These are phyloP conservation scores for Globisporangium abappressorium DNA, from an alignment of 352 stramenopile genomes.

Conservation along the genomic window DNA sequence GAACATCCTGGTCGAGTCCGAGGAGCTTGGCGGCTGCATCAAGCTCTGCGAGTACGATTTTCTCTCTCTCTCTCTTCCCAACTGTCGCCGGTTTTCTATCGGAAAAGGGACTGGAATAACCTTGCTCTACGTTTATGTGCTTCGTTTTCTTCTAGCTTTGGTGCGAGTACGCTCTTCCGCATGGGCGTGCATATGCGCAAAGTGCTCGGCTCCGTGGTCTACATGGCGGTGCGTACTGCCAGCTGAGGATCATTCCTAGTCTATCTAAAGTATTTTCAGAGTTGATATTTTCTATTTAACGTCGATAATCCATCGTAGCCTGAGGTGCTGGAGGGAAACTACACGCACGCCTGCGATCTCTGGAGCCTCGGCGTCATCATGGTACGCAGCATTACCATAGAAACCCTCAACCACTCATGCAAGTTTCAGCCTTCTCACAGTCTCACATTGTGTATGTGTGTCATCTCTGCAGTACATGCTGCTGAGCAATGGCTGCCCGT, in stretches of 20 bases:
- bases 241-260: neutral
- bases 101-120: no score
- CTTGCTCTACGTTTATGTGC: no score
- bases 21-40: conserved; percentile 47
- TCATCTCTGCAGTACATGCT: conserved; percentile 55
- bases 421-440: no score
- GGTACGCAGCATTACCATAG: conserved; percentile 22
- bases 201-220: conserved; percentile 74
- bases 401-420: neutral
- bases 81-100: no score
- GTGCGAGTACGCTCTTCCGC: conserved; percentile 73
- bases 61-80: no score
- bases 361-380: conserved; percentile 85
- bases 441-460: no score
- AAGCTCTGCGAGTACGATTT: conserved; percentile 77
- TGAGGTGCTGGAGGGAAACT: conserved; percentile 68
- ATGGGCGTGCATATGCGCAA: conserved; percentile 78
- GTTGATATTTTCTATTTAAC: no score
- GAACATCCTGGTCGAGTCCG: conserved; percentile 72
- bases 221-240: conserved; percentile 68
- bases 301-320: conserved; percentile 23
- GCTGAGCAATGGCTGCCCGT: conserved; percentile 72
- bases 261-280: no score
- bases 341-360: conserved; percentile 72
- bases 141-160: conserved; percentile 40